These are phyloP conservation scores for Aspergillus ostianus DNA, from an alignment of 495 filamentous ascomycete species.

Conservation along the genomic window DNA sequence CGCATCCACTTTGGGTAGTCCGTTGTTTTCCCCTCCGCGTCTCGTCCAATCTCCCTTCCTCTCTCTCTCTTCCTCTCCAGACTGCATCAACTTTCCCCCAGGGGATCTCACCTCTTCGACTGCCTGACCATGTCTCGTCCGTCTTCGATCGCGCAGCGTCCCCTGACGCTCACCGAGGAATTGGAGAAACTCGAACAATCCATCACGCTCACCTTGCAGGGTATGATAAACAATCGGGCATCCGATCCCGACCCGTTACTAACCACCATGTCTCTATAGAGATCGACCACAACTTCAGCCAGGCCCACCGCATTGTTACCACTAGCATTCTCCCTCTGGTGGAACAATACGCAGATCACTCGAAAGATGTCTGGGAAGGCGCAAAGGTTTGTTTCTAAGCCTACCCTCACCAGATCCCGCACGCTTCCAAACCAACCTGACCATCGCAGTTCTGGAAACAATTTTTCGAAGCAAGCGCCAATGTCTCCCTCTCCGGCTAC, in stretches of 20 bases:
- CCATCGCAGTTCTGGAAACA: constrained; percentile 93
- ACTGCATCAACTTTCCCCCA: constrained; percentile 18
- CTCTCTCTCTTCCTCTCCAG: constrained; percentile 1
- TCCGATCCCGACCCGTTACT: constrained; percentile 8
- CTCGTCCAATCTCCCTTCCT: constrained; percentile 15
- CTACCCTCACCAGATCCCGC: neutral
- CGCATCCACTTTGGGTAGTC: constrained; percentile 30
- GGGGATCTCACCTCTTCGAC: constrained; percentile 7
- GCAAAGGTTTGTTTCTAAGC: constrained; percentile 65
- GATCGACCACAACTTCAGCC: constrained; percentile 97
- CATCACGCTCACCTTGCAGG: constrained; percentile 94
- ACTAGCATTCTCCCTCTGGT: constrained; percentile 89
- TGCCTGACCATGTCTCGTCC: constrained; percentile 47
- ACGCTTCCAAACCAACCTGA: neutral
- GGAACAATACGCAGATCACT: constrained; percentile 95
- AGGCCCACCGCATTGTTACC: constrained; percentile 94
- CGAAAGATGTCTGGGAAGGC: constrained; percentile 91
- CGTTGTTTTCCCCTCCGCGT: constrained; percentile 31
- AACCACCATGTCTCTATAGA: constrained; percentile 48
- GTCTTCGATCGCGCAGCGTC: constrained; percentile 55
- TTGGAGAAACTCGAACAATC: constrained; percentile 95
- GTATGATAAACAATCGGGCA: constrained; percentile 40
- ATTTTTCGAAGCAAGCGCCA: constrained; percentile 98
- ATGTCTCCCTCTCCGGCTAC: constrained; percentile 94
- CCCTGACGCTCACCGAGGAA: constrained; percentile 85